Evolutionary conservation across 306 rosid species (phyloP).

Genomic region (Cercis canadensis): DNA sequence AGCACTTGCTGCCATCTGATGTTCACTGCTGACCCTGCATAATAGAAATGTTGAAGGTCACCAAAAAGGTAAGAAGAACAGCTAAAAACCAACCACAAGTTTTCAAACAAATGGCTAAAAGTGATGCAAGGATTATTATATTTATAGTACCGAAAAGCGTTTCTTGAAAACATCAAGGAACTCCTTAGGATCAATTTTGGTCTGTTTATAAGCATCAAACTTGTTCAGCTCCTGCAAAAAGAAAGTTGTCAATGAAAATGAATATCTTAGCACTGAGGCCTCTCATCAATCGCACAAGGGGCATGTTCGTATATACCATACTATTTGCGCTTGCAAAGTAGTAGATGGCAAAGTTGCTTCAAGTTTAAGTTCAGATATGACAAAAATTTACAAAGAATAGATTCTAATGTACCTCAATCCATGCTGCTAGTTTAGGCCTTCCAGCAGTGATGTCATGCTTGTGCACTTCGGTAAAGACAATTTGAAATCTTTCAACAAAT

Average conservation of each 20-base stretch:
- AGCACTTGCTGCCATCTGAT: neutral
- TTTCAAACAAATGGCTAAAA: neutral
- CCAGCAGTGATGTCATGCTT: constrained; percentile 63
- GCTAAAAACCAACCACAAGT: constrained; percentile 17
- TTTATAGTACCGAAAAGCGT: too few relatives aligned
- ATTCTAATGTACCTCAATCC: constrained; percentile 62
- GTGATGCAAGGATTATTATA: too few relatives aligned
- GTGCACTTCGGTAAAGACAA: constrained; percentile 44
- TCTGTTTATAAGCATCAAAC: constrained; percentile 65
- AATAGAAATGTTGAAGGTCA: constrained; percentile 8
- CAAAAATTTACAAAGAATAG: neutral
- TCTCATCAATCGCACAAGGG: too few relatives aligned
- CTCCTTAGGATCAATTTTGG: constrained; percentile 51
- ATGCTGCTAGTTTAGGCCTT: constrained; percentile 66
- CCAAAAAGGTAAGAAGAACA: neutral
- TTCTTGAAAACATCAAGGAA: too few relatives aligned
- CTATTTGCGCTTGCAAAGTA: neutral
- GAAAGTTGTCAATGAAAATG: neutral
- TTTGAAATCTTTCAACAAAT: constrained; percentile 69
- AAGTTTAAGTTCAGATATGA: too few relatives aligned
- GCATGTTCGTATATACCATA: neutral
- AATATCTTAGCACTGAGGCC: neutral
- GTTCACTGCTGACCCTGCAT: constrained; percentile 60
- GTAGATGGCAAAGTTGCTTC: too few relatives aligned
- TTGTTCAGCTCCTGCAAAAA: constrained; percentile 66